Percentiles rank a stretch among this genome's conserved stretches.
phyloP scores from a whole-genome alignment of 2,329 filamentous ascomycete genomes.

The Trichoderma sp. region DNA sequence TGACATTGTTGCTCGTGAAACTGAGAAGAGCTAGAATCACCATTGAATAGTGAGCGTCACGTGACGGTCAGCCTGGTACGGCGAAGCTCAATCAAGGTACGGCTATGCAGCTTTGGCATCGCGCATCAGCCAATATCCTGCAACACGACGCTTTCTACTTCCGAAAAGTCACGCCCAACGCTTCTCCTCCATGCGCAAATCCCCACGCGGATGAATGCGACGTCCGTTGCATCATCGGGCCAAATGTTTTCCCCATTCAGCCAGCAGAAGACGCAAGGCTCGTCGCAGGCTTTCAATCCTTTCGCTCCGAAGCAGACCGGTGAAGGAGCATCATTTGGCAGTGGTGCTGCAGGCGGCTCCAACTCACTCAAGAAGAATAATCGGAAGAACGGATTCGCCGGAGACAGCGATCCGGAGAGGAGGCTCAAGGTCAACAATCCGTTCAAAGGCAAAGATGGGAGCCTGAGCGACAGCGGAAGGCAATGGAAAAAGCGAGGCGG shows the following conservation, averaged over 20 bases:
- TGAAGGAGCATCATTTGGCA: slow-evolving; percentile 32
- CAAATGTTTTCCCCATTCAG: slow-evolving; percentile 39
- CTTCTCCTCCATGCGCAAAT: slow-evolving; percentile 34
- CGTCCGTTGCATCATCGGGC: slow-evolving; percentile 40
- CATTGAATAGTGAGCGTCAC: not conserved
- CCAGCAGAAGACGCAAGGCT: slow-evolving; percentile 36
- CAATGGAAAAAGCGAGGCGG: slow-evolving; percentile 23
- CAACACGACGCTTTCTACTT: slow-evolving; percentile 9
- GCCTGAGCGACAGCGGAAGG: slow-evolving; percentile 16
- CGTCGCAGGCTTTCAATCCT: slow-evolving; percentile 36
- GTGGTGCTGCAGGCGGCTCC: slow-evolving; percentile 31
- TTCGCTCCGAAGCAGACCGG: slow-evolving; percentile 32
- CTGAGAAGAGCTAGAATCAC: not conserved
- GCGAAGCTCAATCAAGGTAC: slow-evolving; percentile 19
- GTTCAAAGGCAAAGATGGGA: slow-evolving; percentile 25
- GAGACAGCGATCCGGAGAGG: slow-evolving; percentile 30
- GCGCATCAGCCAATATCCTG: slow-evolving; percentile 8
- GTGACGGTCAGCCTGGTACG: slow-evolving; percentile 14
- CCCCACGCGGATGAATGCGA: slow-evolving; percentile 37
- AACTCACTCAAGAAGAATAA: slow-evolving; percentile 30
- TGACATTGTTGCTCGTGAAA: not conserved
- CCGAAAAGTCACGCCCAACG: not conserved
- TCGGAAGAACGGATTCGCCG: slow-evolving; percentile 25
- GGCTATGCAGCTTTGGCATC: slow-evolving; percentile 8
- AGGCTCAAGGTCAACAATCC: slow-evolving; percentile 27